Percentiles rank a stretch among this genome's conserved stretches.
Evolutionary conservation across 1,284 basidiomycete genomes (phyloP).

Genomic region (Paramarasmius palmivorus): DNA sequence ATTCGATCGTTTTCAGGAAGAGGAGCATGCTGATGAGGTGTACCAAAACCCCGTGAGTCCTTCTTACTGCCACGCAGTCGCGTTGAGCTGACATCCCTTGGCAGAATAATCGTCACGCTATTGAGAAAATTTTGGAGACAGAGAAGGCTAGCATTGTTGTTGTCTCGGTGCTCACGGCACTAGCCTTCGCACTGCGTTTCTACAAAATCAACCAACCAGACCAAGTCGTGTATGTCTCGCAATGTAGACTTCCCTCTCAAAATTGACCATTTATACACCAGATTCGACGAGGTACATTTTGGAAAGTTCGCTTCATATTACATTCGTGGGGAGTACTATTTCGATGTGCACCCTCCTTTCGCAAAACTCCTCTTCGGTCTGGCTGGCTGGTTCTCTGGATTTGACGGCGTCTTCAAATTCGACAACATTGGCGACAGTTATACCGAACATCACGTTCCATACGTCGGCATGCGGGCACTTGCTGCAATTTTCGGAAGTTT

Average conservation of each 20-base stretch:
- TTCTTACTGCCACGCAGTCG: slow-evolving; percentile 4
- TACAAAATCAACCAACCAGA: slow-evolving; percentile 93
- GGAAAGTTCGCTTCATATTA: slow-evolving; percentile 95
- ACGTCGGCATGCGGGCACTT: slow-evolving; percentile 89
- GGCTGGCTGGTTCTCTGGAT: slow-evolving; percentile 95
- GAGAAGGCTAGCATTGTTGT: slow-evolving; percentile 57
- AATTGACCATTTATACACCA: slow-evolving; percentile 29
- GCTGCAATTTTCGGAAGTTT: slow-evolving; percentile 90
- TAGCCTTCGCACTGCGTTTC: slow-evolving; percentile 84
- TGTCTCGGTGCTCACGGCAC: slow-evolving; percentile 62
- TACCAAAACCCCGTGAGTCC: slow-evolving; percentile 44
- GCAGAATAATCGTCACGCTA: slow-evolving; percentile 53
- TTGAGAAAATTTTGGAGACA: slow-evolving; percentile 64
- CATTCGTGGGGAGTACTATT: slow-evolving; percentile 92
- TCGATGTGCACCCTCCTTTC: slow-evolving; percentile 98
- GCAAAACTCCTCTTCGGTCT: slow-evolving; percentile 92
- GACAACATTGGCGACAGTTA: slow-evolving; percentile 96
- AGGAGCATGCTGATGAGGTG: slow-evolving; percentile 45
- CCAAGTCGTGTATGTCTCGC: slow-evolving; percentile 84
- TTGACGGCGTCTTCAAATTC: slow-evolving; percentile 93
- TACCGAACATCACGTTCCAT: slow-evolving; percentile 85
- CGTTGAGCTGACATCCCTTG: not conserved
- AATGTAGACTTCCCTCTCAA: not conserved
- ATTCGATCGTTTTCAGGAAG: slow-evolving; percentile 38
- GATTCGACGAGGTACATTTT: slow-evolving; percentile 97